Percentiles rank a stretch among this genome's conserved stretches.
Evolutionary conservation across 495 filamentous ascomycete genomes (phyloP).

Genomic region (Daldinia caldariorum): DNA sequence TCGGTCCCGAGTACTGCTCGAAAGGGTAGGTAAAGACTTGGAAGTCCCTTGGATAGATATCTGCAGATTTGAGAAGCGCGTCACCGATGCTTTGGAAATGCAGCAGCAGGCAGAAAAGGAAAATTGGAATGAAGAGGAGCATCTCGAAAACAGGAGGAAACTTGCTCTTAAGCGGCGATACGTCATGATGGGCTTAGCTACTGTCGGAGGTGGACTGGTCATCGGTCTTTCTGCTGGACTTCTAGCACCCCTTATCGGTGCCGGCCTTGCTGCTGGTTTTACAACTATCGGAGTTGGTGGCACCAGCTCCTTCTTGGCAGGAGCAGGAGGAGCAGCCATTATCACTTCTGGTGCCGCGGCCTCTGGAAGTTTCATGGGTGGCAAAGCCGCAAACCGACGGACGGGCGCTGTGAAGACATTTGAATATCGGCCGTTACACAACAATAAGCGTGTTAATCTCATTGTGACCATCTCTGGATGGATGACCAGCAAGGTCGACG

Average conservation of each 20-base stretch:
- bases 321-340: constrained; percentile 89
- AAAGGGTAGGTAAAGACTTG: constrained; percentile 80
- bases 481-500: constrained; percentile 98
- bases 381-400: constrained; percentile 82
- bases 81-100: constrained; percentile 97
- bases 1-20: constrained; percentile 84
- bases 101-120: constrained; percentile 92
- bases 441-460: constrained; percentile 96
- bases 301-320: constrained; percentile 88
- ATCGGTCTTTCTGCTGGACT: constrained; percentile 95
- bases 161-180: constrained; percentile 80
- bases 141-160: constrained; percentile 89
- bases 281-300: constrained; percentile 93
- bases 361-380: constrained; percentile 84
- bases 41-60: constrained; percentile 92
- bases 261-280: constrained; percentile 92
- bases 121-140: constrained; percentile 95
- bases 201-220: constrained; percentile 92
- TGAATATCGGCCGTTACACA: constrained; percentile 94
- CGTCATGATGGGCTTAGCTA: constrained; percentile 96
- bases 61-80: constrained; percentile 95
- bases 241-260: constrained; percentile 92
- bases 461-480: constrained; percentile 96
- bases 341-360: constrained; percentile 92
- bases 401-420: constrained; percentile 94